phyloP scores from a whole-genome alignment of 2,329 filamentous ascomycete species.

The Colletotrichum chlorophyti region DNA sequence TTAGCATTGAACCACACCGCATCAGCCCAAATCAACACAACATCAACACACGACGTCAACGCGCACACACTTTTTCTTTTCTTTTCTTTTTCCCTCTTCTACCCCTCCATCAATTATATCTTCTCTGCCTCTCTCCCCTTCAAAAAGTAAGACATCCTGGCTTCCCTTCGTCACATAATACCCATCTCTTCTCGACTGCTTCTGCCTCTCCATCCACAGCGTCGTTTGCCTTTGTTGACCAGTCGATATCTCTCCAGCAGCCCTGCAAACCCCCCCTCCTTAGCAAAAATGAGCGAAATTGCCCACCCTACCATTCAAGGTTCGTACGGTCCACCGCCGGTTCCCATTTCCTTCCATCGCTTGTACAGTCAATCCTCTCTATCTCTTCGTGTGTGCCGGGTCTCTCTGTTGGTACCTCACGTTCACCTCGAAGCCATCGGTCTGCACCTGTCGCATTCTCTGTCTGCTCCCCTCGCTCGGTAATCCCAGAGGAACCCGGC shows the following conservation, averaged over 20 bases:
- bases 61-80: neutral
- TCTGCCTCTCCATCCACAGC: conserved; percentile 4
- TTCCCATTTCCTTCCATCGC: neutral
- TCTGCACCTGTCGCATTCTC: neutral
- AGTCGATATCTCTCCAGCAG: conserved; percentile 21
- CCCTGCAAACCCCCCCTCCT: conserved; percentile 18
- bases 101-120: too few species aligned
- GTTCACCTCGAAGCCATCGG: too few species aligned
- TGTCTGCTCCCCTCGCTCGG: neutral
- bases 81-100: neutral
- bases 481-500: too few species aligned
- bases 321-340: conserved; percentile 42
- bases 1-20: too few species aligned
- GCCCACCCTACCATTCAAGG: conserved; percentile 65
- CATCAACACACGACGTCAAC: neutral
- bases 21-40: neutral
- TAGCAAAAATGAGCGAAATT: conserved; percentile 58
- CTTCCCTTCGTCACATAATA: conserved; percentile 22
- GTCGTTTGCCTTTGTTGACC: conserved; percentile 12
- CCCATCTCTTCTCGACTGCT: conserved; percentile 1
- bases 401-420: too few species aligned
- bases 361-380: neutral
- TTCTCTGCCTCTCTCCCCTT: too few species aligned
- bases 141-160: conserved; percentile 17
- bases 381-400: too few species aligned